Evolutionary conservation across 192 early-diverging fungal species (phyloP), one percentile per base, ranked within the genome.

Genomic region (Coemansia sp.): DNA sequence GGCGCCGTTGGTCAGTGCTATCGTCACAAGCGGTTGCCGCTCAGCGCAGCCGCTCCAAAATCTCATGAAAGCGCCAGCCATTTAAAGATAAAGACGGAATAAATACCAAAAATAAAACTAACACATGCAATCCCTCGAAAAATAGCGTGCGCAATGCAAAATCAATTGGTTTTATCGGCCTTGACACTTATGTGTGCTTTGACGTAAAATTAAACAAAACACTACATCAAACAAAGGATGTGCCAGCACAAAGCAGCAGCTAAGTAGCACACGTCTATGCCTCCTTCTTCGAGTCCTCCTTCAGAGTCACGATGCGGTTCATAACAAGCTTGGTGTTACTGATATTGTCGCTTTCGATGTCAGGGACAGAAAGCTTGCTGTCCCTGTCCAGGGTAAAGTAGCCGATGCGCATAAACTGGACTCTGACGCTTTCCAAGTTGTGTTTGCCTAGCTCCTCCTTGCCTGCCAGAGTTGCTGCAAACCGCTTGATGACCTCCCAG

Each of bases 361-460:
- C 74, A 13, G 85, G 87, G n/a, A 75, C 63, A 32, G 75, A 76
- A 50, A 95, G 53, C 15, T 85, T 85, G 5, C 91, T 86, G 83
- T 98, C 95, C 76, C 86, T 89, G 74, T 99, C 98, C 13, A 99
- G 84, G 70, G 96, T 91, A 77, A 97, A 99, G 86, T 99, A 99
- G n/a, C 94, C 98, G 40, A 95, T 89, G 55, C 98, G 87, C 42
- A 93, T 85, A 66, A 95, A 90, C 85, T 99, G 98, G 88, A 92
- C 95, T 62, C 93, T 75, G 72, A 91, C 88, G 63, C 87, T 90
- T 75, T 97, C 98, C 43, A 89, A 87, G 50, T 73, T 68, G 41
- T 71, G 81, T 70, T 89, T 83, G 61, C 57, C 76, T 36, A 87
- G 81, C 46, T 86, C 85, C 65, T 81, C 76, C 59, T 82, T 75